phyloP scores from a whole-genome alignment of 108 stramenopile species.

The Fragilaria radians region DNA sequence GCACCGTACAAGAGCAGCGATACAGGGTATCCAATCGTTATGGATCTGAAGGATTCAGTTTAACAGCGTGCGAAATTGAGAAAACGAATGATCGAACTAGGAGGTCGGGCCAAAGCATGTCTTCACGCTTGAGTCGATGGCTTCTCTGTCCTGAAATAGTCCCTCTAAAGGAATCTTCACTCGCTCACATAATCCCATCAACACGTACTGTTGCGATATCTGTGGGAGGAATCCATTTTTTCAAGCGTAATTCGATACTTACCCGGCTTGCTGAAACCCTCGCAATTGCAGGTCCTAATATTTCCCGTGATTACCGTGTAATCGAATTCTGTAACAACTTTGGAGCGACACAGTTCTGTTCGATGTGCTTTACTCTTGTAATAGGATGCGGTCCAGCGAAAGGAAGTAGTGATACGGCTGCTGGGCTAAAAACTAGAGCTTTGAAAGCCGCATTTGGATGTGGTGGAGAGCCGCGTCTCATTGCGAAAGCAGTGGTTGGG shows the following conservation, averaged over 20 bases:
- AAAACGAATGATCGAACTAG: not conserved
- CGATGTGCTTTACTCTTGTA: slow-evolving; percentile 69
- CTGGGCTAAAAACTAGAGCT: slow-evolving; percentile 13
- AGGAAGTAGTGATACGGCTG: slow-evolving; percentile 27
- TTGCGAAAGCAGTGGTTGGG: slow-evolving; percentile 3
- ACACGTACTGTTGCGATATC: slow-evolving; percentile 48
- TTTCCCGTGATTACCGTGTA: slow-evolving; percentile 45
- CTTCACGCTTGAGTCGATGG: slow-evolving; percentile 66
- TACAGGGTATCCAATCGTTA: slow-evolving; percentile 36
- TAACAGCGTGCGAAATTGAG: slow-evolving; percentile 41
- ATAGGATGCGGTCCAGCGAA: slow-evolving; percentile 37
- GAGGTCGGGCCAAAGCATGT: slow-evolving; percentile 13
- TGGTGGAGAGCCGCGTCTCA: slow-evolving; percentile 6
- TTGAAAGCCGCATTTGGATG: slow-evolving; percentile 18
- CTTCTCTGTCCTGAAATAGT: slow-evolving; percentile 53
- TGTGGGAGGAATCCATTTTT: slow-evolving; percentile 71
- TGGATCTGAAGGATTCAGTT: slow-evolving; percentile 55
- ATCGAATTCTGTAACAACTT: slow-evolving; percentile 63
- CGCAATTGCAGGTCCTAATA: slow-evolving; percentile 42
- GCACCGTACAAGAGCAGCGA: not conserved
- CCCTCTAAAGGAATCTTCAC: slow-evolving; percentile 50
- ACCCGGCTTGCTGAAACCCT: slow-evolving; percentile 43
- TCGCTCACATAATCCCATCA: slow-evolving; percentile 43
- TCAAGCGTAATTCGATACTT: slow-evolving; percentile 43
- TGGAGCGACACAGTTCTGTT: slow-evolving; percentile 76